These are phyloP conservation scores for Colletotrichum australisinense DNA, from an alignment of 2,329 filamentous ascomycete species.

Conservation along the genomic window DNA sequence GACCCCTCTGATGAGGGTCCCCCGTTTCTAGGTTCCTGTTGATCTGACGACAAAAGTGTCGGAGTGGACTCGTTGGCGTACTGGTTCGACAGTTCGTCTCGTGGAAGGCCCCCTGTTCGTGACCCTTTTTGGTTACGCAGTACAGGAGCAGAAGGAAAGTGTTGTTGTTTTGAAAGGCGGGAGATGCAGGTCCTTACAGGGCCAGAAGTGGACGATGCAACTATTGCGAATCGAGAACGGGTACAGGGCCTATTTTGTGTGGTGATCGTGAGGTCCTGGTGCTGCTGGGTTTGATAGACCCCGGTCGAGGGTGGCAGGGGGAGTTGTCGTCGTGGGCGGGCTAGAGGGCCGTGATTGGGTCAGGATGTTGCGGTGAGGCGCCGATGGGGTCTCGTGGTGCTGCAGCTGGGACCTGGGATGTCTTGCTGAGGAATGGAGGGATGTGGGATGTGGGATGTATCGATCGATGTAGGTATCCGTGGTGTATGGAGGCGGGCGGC, in stretches of 20 bases:
- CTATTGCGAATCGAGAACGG: constrained; percentile 3
- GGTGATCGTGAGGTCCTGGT: constrained; percentile 1
- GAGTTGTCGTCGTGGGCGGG: constrained; percentile 28
- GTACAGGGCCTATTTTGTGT: constrained; percentile 17
- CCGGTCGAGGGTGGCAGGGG: constrained; percentile 32
- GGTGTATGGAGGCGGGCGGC: neutral
- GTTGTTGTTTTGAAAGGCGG: constrained; percentile 3
- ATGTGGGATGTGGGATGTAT: neutral
- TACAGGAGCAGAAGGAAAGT: neutral
- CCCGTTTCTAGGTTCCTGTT: constrained; percentile 13
- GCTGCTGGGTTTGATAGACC: neutral
- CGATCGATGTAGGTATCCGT: neutral
- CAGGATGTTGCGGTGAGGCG: constrained; percentile 35
- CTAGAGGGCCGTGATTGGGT: constrained; percentile 29
- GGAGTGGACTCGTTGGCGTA: constrained; percentile 7
- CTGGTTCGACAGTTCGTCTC: neutral
- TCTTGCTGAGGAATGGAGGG: constrained; percentile 35
- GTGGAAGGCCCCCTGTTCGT: neutral
- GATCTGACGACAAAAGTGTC: constrained; percentile 31
- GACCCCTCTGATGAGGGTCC: constrained; percentile 15
- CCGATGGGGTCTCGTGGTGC: constrained; percentile 32
- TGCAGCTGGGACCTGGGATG: constrained; percentile 34
- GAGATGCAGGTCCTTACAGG: constrained; percentile 21
- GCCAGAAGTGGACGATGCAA: constrained; percentile 9
- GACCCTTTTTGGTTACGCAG: neutral